Evolutionary conservation across 2,329 filamentous ascomycete genomes (phyloP).

Genomic region (Botrytis hyacinthi): DNA sequence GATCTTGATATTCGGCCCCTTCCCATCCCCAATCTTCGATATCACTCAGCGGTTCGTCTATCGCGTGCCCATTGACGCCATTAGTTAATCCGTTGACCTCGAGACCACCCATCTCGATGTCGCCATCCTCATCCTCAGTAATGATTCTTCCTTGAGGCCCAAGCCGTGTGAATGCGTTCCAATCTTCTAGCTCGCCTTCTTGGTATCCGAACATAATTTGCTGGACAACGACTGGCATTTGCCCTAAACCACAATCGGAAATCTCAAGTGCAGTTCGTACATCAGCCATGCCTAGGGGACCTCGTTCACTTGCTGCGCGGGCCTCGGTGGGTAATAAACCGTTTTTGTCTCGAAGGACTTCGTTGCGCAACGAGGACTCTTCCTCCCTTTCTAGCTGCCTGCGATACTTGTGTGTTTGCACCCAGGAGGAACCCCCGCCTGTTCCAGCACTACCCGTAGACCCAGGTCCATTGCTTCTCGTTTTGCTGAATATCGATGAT

Average conservation of each 20-base stretch:
- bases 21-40: constrained; percentile 64
- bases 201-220: constrained; percentile 68
- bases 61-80: constrained; percentile 42
- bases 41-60: constrained; percentile 52
- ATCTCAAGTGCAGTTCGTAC: constrained; percentile 73
- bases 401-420: constrained; percentile 78
- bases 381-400: constrained; percentile 75
- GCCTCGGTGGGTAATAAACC: constrained; percentile 80
- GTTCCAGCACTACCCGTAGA: constrained; percentile 61
- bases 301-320: constrained; percentile 69
- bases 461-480: constrained; percentile 62
- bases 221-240: constrained; percentile 73
- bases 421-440: constrained; percentile 64
- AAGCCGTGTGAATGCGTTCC: constrained; percentile 53
- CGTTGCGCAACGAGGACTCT: constrained; percentile 67
- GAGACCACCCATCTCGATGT: constrained; percentile 40
- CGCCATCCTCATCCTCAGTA: constrained; percentile 37
- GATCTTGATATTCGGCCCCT: constrained; percentile 53
- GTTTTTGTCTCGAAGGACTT: constrained; percentile 69
- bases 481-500: constrained; percentile 61
- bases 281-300: constrained; percentile 74
- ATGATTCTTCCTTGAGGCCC: constrained; percentile 39
- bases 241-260: constrained; percentile 70
- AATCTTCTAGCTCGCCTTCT: constrained; percentile 72
- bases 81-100: constrained; percentile 40